Evolutionary conservation across 306 rosid species (phyloP).

Genomic region (Dalbergia oliveri): DNA sequence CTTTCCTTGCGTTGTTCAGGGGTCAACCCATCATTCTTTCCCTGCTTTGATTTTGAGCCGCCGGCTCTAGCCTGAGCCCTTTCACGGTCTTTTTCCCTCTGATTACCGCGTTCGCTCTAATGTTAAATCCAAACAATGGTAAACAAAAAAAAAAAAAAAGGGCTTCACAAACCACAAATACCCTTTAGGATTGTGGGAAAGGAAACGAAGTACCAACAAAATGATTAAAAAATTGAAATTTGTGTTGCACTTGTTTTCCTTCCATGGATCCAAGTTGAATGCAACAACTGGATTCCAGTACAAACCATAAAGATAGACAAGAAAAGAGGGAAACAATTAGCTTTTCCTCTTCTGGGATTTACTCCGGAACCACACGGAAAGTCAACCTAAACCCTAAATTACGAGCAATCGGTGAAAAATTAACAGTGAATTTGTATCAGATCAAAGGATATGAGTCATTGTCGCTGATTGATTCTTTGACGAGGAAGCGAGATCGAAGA

Average conservation of each 20-base stretch:
- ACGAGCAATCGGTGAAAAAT: not conserved
- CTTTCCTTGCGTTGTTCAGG: constrained; percentile 93
- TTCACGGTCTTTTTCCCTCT: constrained; percentile 79
- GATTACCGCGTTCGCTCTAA: constrained; percentile 75
- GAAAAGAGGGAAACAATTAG: not conserved
- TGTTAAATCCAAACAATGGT: constrained; percentile 60
- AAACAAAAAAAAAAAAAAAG: not conserved
- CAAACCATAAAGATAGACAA: not conserved
- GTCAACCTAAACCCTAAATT: constrained; percentile 42
- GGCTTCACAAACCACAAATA: not conserved
- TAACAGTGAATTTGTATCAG: not conserved
- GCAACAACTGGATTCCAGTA: not conserved
- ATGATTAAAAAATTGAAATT: not conserved
- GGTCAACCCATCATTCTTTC: constrained; percentile 71
- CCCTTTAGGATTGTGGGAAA: constrained; percentile 2
- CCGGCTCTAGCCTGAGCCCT: constrained; percentile 71
- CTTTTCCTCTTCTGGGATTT: not conserved
- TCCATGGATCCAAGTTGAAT: constrained; percentile 13
- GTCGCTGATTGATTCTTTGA: constrained; percentile 46
- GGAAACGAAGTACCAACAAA: not conserved
- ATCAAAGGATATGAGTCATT: constrained; percentile 84
- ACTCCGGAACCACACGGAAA: constrained; percentile 31
- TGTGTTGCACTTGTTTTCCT: not conserved
- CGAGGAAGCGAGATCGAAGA: constrained; percentile 50
- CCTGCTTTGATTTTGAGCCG: constrained; percentile 49